Evolutionary conservation across 345 rosid species (phyloP).

Genomic region (Gossypium longicalyx): DNA sequence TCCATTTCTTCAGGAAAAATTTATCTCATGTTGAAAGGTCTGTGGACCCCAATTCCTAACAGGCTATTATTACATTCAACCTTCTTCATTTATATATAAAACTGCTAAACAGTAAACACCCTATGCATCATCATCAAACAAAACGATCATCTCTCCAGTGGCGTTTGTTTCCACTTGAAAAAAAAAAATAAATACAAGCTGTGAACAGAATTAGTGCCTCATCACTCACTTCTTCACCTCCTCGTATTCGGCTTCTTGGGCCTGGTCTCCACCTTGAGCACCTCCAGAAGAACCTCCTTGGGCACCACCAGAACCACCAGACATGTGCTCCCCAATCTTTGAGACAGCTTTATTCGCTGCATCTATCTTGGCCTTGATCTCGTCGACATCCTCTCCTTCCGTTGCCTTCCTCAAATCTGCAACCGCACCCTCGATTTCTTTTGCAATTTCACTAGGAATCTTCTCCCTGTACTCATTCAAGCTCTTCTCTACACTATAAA

Average conservation of each 20-base stretch:
- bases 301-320: conserved; percentile 45
- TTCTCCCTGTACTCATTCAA: background rate
- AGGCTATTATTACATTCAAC: background rate
- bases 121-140: background rate
- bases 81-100: background rate
- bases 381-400: conserved; percentile 53
- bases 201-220: background rate
- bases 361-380: conserved; percentile 31
- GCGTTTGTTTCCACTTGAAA: background rate
- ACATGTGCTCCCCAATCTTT: conserved; percentile 84
- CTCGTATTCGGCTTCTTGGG: conserved; percentile 83
- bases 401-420: conserved; percentile 59
- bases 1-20: too few species aligned
- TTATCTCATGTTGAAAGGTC: background rate
- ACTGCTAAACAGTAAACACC: background rate
- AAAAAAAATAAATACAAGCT: background rate
- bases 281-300: conserved; percentile 45
- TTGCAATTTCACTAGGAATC: conserved; percentile 1
- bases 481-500: background rate
- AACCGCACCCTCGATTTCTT: conserved; percentile 70
- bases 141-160: background rate
- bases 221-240: conserved; percentile 62
- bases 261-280: conserved; percentile 59
- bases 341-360: conserved; percentile 25
- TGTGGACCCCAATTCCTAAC: background rate